Evolutionary conservation across 108 stramenopile species (phyloP), one percentile per base, ranked within the genome.

Genomic region (Fragilaria crotonensis): DNA sequence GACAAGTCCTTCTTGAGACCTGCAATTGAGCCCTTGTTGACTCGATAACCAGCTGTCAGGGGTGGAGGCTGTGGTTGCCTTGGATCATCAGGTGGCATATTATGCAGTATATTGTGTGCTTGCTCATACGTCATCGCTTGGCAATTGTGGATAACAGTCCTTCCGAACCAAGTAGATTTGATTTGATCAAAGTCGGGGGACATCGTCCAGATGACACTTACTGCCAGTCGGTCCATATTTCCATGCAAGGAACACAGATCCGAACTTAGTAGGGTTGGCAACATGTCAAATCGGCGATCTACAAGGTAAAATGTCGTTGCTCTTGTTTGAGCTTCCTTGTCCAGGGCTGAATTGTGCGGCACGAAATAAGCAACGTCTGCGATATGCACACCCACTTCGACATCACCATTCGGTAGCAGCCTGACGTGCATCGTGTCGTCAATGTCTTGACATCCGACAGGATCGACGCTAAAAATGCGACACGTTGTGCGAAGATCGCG

Each of bases 321-420:
- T 32, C 93, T 71, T 23, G 36, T 46, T 53, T 71, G 71, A 1
- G 93, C 93, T 59, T 94, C 89, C 9, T 56, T 48, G 53, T 95
- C 91, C 11, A 95, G 68, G 2, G 89, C 58, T 28, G 81, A 79
- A 50, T 80, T 79, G 27, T 76, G 76, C 14, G 47, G 54, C 0
- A 95, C 81, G 59, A 95, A 95, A 41, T 93, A 63, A 2, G 84
- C 75, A 2, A 95, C 94, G 63, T 95, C 94, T 0, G 94, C 94
- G 71, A 95, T 95, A 62, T 95, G 94, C 30, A 95, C 94, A 7
- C 94, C 94, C 33, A 90, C 68, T 62, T 87, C 80, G 31, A 88
- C 56, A 52, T 85, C 85, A 46, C 88, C 88, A 70, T 84, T 89
- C 0, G 72, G 68, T 33, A 95, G 75, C 1, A 50, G 50, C 49